Evolutionary conservation across 2,329 filamentous ascomycete species (phyloP).

Genomic region (Fusarium incarnatum): DNA sequence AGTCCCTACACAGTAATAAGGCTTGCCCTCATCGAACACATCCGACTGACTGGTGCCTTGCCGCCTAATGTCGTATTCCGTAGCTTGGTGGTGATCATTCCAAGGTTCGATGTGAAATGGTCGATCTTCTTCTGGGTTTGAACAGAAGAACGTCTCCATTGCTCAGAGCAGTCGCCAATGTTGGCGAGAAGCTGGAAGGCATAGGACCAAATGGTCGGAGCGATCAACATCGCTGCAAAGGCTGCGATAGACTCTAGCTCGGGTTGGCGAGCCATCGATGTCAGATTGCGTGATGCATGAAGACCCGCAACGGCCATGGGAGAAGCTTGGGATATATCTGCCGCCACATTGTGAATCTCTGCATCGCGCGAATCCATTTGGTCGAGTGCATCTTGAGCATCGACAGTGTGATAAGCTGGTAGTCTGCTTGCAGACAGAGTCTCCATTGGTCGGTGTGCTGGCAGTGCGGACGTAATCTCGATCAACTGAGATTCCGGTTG

Average conservation of each 20-base stretch:
- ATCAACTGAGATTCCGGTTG: background rate
- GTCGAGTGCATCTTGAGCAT: background rate
- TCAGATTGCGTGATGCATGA: conserved; percentile 6
- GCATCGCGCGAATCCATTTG: conserved; percentile 16
- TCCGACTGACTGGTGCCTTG: conserved; percentile 18
- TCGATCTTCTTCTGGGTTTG: background rate
- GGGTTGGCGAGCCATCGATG: conserved; percentile 3
- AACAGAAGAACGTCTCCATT: background rate
- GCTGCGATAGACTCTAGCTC: conserved; percentile 5
- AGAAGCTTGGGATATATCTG: conserved; percentile 17
- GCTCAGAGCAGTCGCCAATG: background rate
- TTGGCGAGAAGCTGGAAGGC: background rate
- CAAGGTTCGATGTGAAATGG: background rate
- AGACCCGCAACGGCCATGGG: background rate
- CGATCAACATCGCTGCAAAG: conserved; percentile 19
- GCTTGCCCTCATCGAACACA: conserved; percentile 14
- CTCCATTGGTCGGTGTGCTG: background rate
- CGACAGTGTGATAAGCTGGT: background rate
- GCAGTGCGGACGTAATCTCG: background rate
- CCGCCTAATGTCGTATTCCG: conserved; percentile 6
- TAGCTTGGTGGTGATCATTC: background rate
- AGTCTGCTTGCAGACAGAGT: background rate
- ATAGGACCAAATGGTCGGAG: conserved; percentile 23
- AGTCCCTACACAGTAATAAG: conserved; percentile 36
- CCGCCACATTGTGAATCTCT: conserved; percentile 29